A percentile compares a stretch with the other conserved stretches of the same genome.
Conservation (phyloP, 208 protist genomes). For the Leishmania martiniquensis region DNA sequence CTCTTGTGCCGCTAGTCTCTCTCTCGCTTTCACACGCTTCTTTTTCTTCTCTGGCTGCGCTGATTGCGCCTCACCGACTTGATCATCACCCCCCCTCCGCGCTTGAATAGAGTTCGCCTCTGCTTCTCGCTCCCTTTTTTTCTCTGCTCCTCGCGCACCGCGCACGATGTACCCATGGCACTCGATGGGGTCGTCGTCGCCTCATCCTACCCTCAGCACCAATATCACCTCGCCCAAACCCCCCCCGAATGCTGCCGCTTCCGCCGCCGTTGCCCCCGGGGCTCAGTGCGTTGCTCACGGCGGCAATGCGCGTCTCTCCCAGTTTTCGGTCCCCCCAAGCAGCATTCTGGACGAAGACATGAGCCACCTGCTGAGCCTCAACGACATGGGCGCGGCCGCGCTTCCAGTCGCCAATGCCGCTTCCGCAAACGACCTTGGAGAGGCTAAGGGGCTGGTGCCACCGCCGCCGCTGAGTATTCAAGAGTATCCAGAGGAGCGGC, state of each 20-base stretch:
- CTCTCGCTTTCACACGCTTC: too few species aligned
- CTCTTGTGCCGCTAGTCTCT: background rate
- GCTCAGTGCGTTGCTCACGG: background rate
- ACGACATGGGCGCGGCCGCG: background rate
- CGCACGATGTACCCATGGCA: background rate
- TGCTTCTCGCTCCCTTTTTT: constrained; percentile 3
- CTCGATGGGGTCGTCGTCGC: background rate
- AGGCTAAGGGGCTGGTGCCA: background rate
- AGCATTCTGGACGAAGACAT: background rate
- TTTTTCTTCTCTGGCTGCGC: constrained; percentile 12
- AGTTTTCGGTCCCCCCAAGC: background rate
- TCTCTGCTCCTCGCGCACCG: background rate
- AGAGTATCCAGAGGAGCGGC: background rate
- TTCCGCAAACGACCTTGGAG: background rate
- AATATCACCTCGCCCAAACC: background rate
- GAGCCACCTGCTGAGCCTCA: background rate
- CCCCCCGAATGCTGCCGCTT: background rate
- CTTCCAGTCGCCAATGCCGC: background rate
- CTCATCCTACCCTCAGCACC: background rate
- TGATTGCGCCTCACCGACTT: too few species aligned
- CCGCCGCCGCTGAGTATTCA: background rate
- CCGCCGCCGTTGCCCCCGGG: too few species aligned
- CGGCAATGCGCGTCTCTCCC: background rate
- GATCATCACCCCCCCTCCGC: too few species aligned
- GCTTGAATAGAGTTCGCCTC: too few species aligned